phyloP scores from a whole-genome alignment of 352 stramenopile species.

The Saprolegnia parasitica region DNA sequence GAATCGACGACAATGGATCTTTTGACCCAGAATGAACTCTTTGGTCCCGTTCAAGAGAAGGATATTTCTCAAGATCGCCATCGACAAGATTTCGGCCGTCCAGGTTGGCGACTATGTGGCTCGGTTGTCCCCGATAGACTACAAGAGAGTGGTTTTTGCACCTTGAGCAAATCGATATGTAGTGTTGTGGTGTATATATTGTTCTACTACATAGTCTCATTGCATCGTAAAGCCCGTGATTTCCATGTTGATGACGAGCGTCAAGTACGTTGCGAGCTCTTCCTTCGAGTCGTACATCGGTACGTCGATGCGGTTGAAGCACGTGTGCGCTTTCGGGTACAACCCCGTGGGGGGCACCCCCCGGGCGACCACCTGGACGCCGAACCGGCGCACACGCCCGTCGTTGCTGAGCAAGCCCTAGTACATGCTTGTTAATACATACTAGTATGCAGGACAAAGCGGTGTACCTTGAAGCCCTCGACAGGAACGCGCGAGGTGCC shows the following conservation, averaged over 20 bases:
- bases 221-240: constrained; percentile 96
- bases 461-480: constrained; percentile 92
- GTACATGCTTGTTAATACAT: neutral
- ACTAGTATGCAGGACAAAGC: constrained; percentile 62
- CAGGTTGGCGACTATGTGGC: too few species aligned
- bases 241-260: constrained; percentile 98
- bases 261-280: constrained; percentile 92
- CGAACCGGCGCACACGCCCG: constrained; percentile 91
- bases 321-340: constrained; percentile 83
- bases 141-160: too few species aligned
- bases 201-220: constrained; percentile 39
- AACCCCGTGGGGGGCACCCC: constrained; percentile 59
- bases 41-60: too few species aligned
- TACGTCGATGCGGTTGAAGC: constrained; percentile 86
- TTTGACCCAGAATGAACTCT: too few species aligned
- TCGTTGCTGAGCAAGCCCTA: constrained; percentile 64
- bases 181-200: neutral
- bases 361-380: constrained; percentile 92
- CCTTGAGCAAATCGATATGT: too few species aligned
- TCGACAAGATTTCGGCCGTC: too few species aligned
- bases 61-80: too few species aligned
- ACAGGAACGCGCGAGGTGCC: constrained; percentile 88
- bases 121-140: too few species aligned
- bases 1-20: too few species aligned
- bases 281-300: constrained; percentile 64